Evolutionary conservation across 441 rosid species (phyloP), one percentile per base, ranked within the genome.

Genomic region (Gossypium schwendimanii): DNA sequence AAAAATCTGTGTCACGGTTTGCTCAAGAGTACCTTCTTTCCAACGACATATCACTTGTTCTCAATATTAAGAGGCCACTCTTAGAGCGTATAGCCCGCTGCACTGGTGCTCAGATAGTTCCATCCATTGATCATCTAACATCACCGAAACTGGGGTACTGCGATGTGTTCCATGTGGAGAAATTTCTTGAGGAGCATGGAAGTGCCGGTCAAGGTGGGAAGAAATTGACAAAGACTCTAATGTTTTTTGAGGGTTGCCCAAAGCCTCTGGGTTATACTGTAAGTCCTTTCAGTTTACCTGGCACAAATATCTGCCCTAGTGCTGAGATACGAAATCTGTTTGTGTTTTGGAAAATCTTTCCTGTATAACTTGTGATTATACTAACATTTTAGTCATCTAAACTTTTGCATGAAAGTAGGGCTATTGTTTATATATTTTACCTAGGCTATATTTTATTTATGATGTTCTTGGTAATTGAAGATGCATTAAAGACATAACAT

Each of bases 231-330:
- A 90, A 90, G 88, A 88, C 91, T 24, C 75, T 90, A 63, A 90
- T 90, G 96, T 90, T 83, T 79, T 85, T 90, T 73, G 89, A 90
- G 71, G 88, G 90, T 78, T 88, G 96, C 75, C 96, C 91, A 15
- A 90, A 80, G 85, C 96, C 96, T 58, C 79, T 85, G 71, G 96
- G 91, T 44, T 90, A 83, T 76, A 90, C 96, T 5, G 93, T 90
- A 90, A 90, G 95, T 87, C 77, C 66, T 75, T 23, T 74, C 15
- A 60, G 2, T 57, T 12, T 50, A 20, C 12, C 21, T 23, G 55
- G 11, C 28, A 15, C 59, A 2, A 15, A 8, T 41, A 23, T 12
- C 52, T 57, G 71, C 28, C 26, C 18, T 67, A 49, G 15, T 49
- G 55, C 24, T 15, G 23, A 67, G 58, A 66, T 58, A 54, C 1